These are phyloP conservation scores for Bonnemaisonia californica DNA, from an alignment of 31 red algal species.

Conservation along the genomic window DNA sequence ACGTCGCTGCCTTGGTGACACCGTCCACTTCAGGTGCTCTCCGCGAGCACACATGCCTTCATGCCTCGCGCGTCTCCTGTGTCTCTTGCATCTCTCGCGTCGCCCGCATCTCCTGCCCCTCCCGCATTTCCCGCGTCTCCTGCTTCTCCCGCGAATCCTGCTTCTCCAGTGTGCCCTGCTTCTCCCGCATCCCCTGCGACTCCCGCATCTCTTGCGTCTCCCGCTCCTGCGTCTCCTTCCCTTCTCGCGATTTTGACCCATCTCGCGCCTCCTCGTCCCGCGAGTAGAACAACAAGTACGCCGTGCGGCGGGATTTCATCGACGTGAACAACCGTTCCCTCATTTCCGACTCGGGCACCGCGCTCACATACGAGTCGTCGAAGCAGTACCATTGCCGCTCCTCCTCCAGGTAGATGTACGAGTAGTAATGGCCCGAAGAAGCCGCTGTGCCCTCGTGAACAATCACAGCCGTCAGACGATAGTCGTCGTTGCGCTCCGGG, in stretches of 20 bases:
- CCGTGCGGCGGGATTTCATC: constrained; percentile 45
- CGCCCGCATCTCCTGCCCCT: no score
- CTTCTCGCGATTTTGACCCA: no score
- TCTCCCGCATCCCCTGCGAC: no score
- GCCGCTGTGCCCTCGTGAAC: constrained; percentile 82
- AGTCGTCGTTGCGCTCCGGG: constrained; percentile 44
- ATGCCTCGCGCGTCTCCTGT: neutral
- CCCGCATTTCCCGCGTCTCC: no score
- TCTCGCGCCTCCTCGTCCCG: no score
- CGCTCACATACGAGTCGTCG: constrained; percentile 71
- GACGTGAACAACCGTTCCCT: constrained; percentile 63
- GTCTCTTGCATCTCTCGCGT: neutral
- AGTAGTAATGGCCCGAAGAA: constrained; percentile 88
- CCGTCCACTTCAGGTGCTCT: no score
- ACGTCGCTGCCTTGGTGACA: neutral
- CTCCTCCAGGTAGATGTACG: constrained; percentile 66
- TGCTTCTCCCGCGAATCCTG: no score
- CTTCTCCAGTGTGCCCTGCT: no score
- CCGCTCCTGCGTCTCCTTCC: no score
- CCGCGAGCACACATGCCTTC: neutral
- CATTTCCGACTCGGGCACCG: constrained; percentile 47
- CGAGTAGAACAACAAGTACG: constrained; percentile 90
- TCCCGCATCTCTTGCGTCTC: no score
- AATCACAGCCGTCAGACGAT: constrained; percentile 75
- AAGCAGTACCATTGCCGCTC: constrained; percentile 69